Base-by-base conservation (phyloP, 2,329 filamentous ascomycete genomes). In the Parastagonospora nodorum region DNA sequence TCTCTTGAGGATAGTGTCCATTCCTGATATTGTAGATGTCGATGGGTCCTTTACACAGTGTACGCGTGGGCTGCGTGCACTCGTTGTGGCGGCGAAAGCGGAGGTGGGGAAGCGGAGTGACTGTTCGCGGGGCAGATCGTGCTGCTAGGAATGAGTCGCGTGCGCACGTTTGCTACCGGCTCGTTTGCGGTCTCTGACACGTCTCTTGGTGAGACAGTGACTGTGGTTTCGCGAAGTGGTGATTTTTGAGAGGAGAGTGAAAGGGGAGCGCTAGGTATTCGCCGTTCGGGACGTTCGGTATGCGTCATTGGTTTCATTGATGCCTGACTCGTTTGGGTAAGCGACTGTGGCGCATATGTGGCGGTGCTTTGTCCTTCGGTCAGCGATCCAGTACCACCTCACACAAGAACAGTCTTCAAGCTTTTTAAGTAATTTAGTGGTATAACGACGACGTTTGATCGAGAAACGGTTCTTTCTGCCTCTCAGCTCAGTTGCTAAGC, bases 1-100 rank as follows among this genome's bases (percentile, higher is more conserved):
- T 60, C 47, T 59, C 40, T 49, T 55, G 52, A 47, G 48, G 40
- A 50, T 38, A 45, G 47, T 42, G 46, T 58, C 50, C 61, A 63
- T 66, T 61, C 55, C 61, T 60, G 14, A 50, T 47, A 56, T 41
- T 56, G 19, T 6, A 41, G n/a, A 30, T 8, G 8, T 38, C 2
- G 11, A 14, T 29, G 14, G 29, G 7, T 9, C 28, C 9, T 5
- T 30, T 16, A 32, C 7, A n/a, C 33, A 14, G 45, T 36, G 32
- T 40, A 40, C 43, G 43, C 35, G 40, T 37, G 31, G 44, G 44
- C 33, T 43, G 40, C 44, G 48, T 48, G 19, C 43, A 49, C 42
- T 50, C 42, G 37, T n/a, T 38, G 30, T 45, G 50, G 41, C 43
- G 48, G 53, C 50, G 50, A 51, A 42, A 43, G 54, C 55, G 43